Evolutionary conservation across 192 early-diverging fungal species (phyloP).

Genomic region (Dispira parvispora): DNA sequence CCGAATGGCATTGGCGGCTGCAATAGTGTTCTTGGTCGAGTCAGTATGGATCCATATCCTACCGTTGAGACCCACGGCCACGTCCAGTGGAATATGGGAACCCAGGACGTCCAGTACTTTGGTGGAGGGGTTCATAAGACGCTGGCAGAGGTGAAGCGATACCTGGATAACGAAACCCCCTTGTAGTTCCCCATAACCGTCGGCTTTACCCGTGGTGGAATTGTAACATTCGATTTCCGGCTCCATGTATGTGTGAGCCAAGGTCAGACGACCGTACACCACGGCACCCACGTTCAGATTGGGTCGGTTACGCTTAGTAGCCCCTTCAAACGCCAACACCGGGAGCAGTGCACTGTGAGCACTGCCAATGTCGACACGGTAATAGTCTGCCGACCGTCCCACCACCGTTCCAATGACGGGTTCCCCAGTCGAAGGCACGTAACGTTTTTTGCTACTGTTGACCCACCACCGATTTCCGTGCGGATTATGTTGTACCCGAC

Average conservation of each 20-base stretch:
- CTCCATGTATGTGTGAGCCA: conserved; percentile 95
- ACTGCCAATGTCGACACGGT: conserved; percentile 85
- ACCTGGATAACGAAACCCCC: conserved; percentile 61
- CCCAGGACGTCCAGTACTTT: conserved; percentile 56
- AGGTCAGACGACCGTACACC: conserved; percentile 65
- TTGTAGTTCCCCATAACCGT: conserved; percentile 82
- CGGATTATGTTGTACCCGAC: conserved; percentile 38
- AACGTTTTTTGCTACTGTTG: conserved; percentile 65
- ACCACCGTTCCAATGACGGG: conserved; percentile 72
- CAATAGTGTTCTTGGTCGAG: conserved; percentile 37
- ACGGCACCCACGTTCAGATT: conserved; percentile 56
- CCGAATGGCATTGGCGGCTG: conserved; percentile 50
- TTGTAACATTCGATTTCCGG: conserved; percentile 89
- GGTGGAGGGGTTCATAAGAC: conserved; percentile 48
- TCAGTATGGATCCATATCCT: conserved; percentile 79
- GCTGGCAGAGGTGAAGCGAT: conserved; percentile 51
- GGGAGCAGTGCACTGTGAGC: conserved; percentile 69
- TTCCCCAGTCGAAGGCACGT: conserved; percentile 74
- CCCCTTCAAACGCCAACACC: conserved; percentile 82
- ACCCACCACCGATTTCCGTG: conserved; percentile 59
- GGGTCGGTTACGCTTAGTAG: conserved; percentile 79
- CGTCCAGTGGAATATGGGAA: conserved; percentile 62
- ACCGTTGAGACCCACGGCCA: conserved; percentile 86
- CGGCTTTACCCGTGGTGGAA: conserved; percentile 57
- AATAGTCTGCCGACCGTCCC: conserved; percentile 51